phyloP scores from a whole-genome alignment of 441 rosid genomes.

The Pelargonium australe region DNA sequence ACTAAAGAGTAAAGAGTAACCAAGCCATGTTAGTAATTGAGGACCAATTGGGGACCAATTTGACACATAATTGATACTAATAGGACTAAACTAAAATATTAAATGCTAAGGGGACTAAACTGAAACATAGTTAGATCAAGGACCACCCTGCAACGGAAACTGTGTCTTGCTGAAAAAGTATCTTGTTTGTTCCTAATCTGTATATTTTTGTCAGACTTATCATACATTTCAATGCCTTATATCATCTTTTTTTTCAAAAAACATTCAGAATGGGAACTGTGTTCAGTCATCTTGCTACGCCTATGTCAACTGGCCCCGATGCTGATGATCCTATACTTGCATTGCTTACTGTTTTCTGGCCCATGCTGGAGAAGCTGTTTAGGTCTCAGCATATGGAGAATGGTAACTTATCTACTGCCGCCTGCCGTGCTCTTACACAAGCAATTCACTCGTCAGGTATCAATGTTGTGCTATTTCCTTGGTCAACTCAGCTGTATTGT shows the following conservation, averaged over 20 bases:
- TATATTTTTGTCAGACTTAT: neutral
- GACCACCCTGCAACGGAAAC: no score
- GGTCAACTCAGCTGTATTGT: neutral
- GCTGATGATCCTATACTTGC: constrained; percentile 64
- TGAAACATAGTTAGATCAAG: no score
- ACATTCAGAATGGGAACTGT: constrained; percentile 80
- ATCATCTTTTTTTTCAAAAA: constrained; percentile 13
- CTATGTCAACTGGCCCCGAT: constrained; percentile 42
- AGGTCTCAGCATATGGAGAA: constrained; percentile 83
- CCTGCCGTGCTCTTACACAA: constrained; percentile 85
- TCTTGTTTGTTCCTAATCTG: no score
- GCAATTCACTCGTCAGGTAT: constrained; percentile 91
- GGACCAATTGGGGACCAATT: no score
- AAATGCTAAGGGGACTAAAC: no score
- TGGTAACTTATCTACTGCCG: constrained; percentile 70
- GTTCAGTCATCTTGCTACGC: constrained; percentile 60
- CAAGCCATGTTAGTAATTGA: no score
- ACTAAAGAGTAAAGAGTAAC: no score
- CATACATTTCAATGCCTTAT: constrained; percentile 12
- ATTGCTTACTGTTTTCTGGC: constrained; percentile 76
- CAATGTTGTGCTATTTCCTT: constrained; percentile 8
- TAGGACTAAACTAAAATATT: no score
- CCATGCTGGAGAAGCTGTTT: constrained; percentile 79
- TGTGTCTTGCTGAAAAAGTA: no score
- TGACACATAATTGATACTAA: no score